phyloP scores from a whole-genome alignment of 345 rosid species.

The Linum lewisii region DNA sequence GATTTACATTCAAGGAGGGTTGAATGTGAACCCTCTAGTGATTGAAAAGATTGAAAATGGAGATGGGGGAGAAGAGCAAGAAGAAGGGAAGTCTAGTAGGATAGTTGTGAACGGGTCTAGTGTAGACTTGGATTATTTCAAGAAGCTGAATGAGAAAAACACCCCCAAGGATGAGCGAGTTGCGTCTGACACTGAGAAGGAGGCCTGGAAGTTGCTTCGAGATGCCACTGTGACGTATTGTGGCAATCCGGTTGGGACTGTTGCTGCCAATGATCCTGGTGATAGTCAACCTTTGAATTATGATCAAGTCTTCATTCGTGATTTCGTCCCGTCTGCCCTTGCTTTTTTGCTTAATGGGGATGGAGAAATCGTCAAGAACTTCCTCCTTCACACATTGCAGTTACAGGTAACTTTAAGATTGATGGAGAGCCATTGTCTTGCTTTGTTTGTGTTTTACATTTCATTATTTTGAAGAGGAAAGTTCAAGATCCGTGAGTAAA shows the following conservation, averaged over 20 bases:
- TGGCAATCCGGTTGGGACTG: constrained; percentile 76
- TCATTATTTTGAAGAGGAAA: neutral
- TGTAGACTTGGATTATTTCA: constrained; percentile 29
- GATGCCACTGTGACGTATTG: constrained; percentile 59
- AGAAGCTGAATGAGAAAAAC: constrained; percentile 28
- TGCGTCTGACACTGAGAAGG: constrained; percentile 53
- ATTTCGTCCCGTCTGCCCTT: constrained; percentile 90
- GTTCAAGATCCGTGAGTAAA: neutral
- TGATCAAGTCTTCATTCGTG: constrained; percentile 93
- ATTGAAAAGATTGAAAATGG: constrained; percentile 34
- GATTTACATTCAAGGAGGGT: constrained; percentile 58
- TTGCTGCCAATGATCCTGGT: constrained; percentile 72
- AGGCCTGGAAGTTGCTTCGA: constrained; percentile 83
- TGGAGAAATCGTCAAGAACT: constrained; percentile 78
- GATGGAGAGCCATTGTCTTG: neutral
- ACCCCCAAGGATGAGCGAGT: constrained; percentile 35
- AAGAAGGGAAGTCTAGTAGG: constrained; percentile 25
- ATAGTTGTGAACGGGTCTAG: constrained; percentile 23
- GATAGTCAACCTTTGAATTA: constrained; percentile 70
- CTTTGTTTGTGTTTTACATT: neutral
- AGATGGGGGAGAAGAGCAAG: constrained; percentile 24
- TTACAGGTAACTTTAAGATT: constrained; percentile 52
- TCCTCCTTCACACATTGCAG: constrained; percentile 86
- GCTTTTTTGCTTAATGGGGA: constrained; percentile 89
- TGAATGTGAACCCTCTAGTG: constrained; percentile 56